A percentile compares a stretch with the other conserved stretches of the same genome.
Conservation (phyloP, 768 basidiomycete species). For the Trichaptum fuscoviolaceum region DNA sequence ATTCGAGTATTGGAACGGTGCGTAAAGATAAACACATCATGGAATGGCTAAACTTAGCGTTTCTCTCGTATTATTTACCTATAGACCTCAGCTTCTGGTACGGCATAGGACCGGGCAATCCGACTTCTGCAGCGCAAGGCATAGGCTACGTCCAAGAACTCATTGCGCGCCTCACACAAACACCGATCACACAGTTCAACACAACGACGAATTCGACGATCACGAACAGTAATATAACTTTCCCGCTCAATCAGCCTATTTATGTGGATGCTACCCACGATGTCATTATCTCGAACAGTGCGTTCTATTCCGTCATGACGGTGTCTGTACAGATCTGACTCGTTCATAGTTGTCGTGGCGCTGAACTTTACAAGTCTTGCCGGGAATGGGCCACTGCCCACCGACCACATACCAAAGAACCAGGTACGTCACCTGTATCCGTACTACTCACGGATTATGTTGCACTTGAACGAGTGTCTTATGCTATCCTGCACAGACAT, state of each 20-base stretch:
- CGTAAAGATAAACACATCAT: constrained; percentile 4
- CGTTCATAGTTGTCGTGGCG: constrained; percentile 31
- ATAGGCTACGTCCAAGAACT: constrained; percentile 40
- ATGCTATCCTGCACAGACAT: constrained; percentile 21
- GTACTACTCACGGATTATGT: too few relatives aligned
- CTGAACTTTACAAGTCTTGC: constrained; percentile 41
- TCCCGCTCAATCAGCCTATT: constrained; percentile 33
- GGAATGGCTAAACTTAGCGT: background rate
- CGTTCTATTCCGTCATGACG: background rate
- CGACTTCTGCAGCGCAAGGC: constrained; percentile 32
- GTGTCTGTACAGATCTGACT: background rate
- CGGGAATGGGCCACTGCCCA: constrained; percentile 34
- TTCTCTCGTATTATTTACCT: constrained; percentile 6
- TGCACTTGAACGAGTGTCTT: too few relatives aligned
- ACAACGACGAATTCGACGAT: constrained; percentile 43
- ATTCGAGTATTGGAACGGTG: constrained; percentile 37
- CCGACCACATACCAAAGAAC: constrained; percentile 29
- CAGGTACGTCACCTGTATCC: constrained; percentile 17
- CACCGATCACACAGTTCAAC: constrained; percentile 31
- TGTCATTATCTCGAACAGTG: constrained; percentile 35
- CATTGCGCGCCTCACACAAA: constrained; percentile 36
- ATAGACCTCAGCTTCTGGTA: constrained; percentile 30
- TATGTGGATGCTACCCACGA: constrained; percentile 46
- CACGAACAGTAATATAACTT: constrained; percentile 31
- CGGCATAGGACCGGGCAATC: constrained; percentile 36